Evolutionary conservation across 2,329 filamentous ascomycete species (phyloP), one percentile per base, ranked within the genome.

Genomic region (Exserohilum turcica): DNA sequence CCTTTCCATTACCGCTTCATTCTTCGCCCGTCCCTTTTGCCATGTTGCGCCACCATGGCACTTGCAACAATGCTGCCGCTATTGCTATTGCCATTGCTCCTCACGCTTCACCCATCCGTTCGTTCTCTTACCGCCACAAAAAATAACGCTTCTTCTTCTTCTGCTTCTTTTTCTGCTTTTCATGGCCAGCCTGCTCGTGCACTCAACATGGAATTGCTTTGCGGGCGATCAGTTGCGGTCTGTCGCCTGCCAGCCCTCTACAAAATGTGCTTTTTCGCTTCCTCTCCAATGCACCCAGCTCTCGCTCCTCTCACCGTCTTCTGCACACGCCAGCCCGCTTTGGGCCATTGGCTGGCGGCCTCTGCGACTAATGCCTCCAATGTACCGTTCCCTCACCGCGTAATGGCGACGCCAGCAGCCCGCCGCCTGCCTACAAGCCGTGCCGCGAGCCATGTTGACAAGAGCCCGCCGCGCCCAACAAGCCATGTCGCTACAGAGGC

Each of bases 161-260:
- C n/a, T n/a, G n/a, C n/a, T n/a, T n/a, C n/a, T n/a, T n/a, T n/a
- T n/a, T 32, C 18, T 45, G 19, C 46, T 38, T 32, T 39, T 40
- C 28, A 16, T 36, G 16, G 35, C 33, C 32, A 45, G 13, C 38
- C 39, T 43, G 40, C 38, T 32, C 10, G 31, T 28, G 27, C 19
- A 27, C 32, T 40, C 54, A 57, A 48, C 52, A 48, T 24, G 47
- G 37, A 51, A 51, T 52, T 54, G 51, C 43, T 38, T 39, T 52
- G 24, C 31, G 28, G 54, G 43, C 54, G 54, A 60, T 58, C 54
- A 60, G 44, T 56, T 44, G 51, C 55, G 48, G 54, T 60, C 57
- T 51, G 52, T 51, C 38, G 54, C 46, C 37, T 48, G 52, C 47
- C 50, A 53, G 37, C 50, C 48, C 31, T 40, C 37, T 24, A 44